phyloP scores from a whole-genome alignment of 257 asterid species.

The Nicotiana attenuata region DNA sequence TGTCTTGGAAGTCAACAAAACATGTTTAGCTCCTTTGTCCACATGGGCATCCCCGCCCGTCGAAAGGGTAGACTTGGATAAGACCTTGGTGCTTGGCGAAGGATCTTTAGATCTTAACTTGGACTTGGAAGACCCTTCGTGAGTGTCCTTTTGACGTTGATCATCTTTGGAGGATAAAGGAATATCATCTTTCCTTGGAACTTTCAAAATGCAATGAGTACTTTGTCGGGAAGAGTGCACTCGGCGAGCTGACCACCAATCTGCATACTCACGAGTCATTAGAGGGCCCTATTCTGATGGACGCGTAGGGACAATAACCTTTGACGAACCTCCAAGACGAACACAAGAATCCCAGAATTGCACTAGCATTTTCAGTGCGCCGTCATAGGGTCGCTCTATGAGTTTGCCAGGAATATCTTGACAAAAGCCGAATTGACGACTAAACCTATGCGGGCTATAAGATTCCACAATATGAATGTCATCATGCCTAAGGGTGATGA shows the following conservation, averaged over 20 bases:
- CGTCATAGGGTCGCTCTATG: background rate
- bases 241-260: background rate
- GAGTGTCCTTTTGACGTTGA: background rate
- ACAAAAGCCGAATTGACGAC: background rate
- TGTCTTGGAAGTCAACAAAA: too few species aligned
- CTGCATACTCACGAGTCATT: background rate
- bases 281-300: background rate
- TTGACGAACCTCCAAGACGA: background rate
- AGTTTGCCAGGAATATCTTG: background rate
- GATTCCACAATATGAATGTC: background rate
- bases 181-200: background rate
- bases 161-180: background rate
- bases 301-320: background rate
- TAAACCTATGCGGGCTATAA: background rate
- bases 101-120: background rate
- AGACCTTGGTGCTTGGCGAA: background rate
- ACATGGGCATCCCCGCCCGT: background rate
- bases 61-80: background rate
- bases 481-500: background rate
- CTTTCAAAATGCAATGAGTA: background rate
- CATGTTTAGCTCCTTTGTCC: too few species aligned
- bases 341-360: background rate
- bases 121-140: background rate
- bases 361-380: background rate
- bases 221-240: too few species aligned